Conservation (phyloP, 2,329 filamentous ascomycete species). For the Fusarium falciforme region DNA sequence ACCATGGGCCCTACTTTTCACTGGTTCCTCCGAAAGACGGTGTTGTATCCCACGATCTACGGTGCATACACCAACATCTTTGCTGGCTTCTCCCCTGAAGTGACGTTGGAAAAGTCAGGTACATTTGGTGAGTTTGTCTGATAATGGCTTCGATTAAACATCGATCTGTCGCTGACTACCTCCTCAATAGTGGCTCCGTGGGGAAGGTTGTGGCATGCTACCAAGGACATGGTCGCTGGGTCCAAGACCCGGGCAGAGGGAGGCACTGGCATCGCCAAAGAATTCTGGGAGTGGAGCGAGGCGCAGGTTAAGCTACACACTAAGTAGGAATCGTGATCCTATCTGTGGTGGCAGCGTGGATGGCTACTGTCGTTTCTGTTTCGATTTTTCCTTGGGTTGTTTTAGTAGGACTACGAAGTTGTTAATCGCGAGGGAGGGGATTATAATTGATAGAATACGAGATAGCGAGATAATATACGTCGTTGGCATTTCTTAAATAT, state of each 20-base stretch:
- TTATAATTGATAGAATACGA: not conserved
- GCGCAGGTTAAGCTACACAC: constrained; percentile 45
- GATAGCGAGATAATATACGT: not conserved
- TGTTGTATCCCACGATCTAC: constrained; percentile 45
- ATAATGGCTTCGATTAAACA: not conserved
- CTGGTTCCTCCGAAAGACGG: constrained; percentile 28
- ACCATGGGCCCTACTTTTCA: constrained; percentile 31
- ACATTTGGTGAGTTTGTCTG: constrained; percentile 22
- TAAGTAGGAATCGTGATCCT: not conserved
- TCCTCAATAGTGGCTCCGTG: constrained; percentile 49
- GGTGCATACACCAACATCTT: constrained; percentile 63
- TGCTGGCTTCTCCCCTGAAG: constrained; percentile 56
- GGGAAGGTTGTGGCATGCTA: constrained; percentile 49
- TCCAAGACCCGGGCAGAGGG: constrained; percentile 48
- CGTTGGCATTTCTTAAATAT: not conserved
- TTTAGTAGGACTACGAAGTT: not conserved
- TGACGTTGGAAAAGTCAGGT: constrained; percentile 48
- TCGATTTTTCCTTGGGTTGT: not conserved
- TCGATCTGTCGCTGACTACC: not conserved
- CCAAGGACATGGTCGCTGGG: constrained; percentile 44
- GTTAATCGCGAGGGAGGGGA: not conserved
- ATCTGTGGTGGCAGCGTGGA: not conserved
- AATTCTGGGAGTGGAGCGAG: constrained; percentile 55
- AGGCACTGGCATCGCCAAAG: constrained; percentile 46
- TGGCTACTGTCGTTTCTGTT: not conserved